phyloP scores from a whole-genome alignment of 441 rosid genomes.

The Biscutella laevigata region DNA sequence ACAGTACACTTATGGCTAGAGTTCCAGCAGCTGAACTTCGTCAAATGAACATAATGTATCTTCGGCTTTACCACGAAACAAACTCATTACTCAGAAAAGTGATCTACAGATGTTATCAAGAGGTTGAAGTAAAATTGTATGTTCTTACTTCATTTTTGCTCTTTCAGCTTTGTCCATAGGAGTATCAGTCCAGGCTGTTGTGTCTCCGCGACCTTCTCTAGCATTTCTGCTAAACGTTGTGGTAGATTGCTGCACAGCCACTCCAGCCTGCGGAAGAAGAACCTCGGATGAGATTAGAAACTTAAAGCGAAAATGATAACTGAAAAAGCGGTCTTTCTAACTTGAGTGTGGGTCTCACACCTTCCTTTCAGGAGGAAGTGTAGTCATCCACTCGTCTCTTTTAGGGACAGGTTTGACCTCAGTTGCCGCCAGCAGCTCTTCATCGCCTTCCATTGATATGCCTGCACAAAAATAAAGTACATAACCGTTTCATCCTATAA shows the following conservation, averaged over 20 bases:
- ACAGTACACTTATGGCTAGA: background rate
- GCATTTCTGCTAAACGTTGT: slow-evolving; percentile 62
- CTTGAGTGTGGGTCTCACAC: slow-evolving; percentile 31
- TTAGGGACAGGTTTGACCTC: slow-evolving; percentile 60
- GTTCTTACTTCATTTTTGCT: slow-evolving; percentile 70
- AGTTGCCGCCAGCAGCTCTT: slow-evolving; percentile 61
- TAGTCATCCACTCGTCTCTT: slow-evolving; percentile 99
- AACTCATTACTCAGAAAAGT: background rate
- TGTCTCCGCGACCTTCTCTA: slow-evolving; percentile 85
- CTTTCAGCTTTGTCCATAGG: slow-evolving; percentile 80
- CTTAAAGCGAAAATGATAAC: background rate
- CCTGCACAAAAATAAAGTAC: slow-evolving; percentile 33
- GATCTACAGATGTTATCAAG: background rate
- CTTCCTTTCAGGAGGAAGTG: slow-evolving; percentile 86
- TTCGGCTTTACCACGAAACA: background rate
- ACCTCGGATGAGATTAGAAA: background rate
- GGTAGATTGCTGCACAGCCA: slow-evolving; percentile 56
- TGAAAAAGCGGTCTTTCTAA: background rate
- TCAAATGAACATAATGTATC: background rate
- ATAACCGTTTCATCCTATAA: background rate
- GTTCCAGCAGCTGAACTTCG: background rate
- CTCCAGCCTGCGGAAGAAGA: slow-evolving; percentile 48
- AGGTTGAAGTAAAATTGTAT: background rate
- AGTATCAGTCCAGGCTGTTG: slow-evolving; percentile 75
- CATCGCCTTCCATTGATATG: slow-evolving; percentile 94